Percentiles rank a stretch among this genome's conserved stretches.
Conservation (phyloP, 2,329 filamentous ascomycete species). For the Sporothrix pseudoabietina region DNA sequence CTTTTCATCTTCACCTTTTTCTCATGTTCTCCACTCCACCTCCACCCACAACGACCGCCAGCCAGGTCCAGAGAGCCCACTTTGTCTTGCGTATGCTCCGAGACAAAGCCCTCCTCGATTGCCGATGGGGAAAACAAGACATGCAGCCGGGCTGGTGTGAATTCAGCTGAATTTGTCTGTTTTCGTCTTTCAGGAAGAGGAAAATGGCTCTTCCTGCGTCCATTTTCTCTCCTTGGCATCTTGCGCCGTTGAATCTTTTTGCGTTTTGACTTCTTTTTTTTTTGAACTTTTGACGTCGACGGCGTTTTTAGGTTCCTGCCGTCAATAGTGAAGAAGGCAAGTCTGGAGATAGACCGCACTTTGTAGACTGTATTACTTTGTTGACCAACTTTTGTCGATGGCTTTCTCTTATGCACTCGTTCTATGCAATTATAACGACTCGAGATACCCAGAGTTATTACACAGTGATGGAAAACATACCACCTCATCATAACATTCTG, state of each 20-base stretch:
- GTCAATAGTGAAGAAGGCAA: neutral
- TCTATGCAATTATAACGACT: no score
- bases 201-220: neutral
- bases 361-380: no score
- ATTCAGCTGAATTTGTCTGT: neutral
- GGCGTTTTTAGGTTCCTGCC: neutral
- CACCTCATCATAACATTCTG: neutral
- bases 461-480: neutral
- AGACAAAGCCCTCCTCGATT: neutral
- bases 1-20: neutral
- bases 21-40: neutral
- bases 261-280: neutral
- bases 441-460: no score
- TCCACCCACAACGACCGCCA: neutral
- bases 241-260: neutral
- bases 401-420: no score
- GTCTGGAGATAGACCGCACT: no score
- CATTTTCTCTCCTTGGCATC: neutral
- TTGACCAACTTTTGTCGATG: no score
- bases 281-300: neutral
- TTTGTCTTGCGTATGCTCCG: constrained; percentile 14
- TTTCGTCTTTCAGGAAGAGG: neutral
- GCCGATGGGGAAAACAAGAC: neutral
- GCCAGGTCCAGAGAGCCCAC: neutral
- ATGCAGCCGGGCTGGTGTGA: neutral